These are phyloP conservation scores for Peronospora belbahrii DNA, from an alignment of 352 stramenopile species.

Conservation along the genomic window DNA sequence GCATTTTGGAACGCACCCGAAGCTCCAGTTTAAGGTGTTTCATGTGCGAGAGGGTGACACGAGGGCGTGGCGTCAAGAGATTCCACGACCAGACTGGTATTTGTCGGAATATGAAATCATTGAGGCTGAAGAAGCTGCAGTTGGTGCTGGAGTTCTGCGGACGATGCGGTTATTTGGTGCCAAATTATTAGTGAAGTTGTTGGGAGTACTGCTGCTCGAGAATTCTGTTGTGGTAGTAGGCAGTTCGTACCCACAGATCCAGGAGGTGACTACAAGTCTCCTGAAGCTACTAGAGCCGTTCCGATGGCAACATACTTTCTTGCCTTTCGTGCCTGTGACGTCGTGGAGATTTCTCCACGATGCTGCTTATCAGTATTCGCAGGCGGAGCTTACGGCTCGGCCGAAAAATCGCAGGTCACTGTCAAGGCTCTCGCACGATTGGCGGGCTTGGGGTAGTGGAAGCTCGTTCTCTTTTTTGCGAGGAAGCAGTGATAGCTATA, in stretches of 20 bases:
- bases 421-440: constrained; percentile 48
- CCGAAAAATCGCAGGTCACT: constrained; percentile 54
- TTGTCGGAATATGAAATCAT: constrained; percentile 50
- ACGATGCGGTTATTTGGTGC: constrained; percentile 56
- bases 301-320: constrained; percentile 68
- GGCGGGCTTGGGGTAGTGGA: constrained; percentile 46
- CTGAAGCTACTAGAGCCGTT: constrained; percentile 75
- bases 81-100: constrained; percentile 72
- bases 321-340: constrained; percentile 65
- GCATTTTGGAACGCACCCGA: constrained; percentile 22
- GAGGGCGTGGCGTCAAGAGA: constrained; percentile 47
- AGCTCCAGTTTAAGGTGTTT: constrained; percentile 66
- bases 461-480: constrained; percentile 23
- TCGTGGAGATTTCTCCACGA: constrained; percentile 72
- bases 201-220: constrained; percentile 64
- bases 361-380: constrained; percentile 43
- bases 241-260: constrained; percentile 62
- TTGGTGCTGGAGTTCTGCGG: constrained; percentile 36
- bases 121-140: constrained; percentile 34
- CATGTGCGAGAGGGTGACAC: constrained; percentile 45
- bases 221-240: constrained; percentile 68
- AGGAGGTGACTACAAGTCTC: constrained; percentile 64
- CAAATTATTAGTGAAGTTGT: constrained; percentile 63
- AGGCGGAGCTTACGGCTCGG: constrained; percentile 41
- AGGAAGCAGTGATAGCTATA: constrained; percentile 22